Evolutionary conservation across 1,139 yeast genomes (phyloP).

Genomic region (Geotrichum siamense): DNA sequence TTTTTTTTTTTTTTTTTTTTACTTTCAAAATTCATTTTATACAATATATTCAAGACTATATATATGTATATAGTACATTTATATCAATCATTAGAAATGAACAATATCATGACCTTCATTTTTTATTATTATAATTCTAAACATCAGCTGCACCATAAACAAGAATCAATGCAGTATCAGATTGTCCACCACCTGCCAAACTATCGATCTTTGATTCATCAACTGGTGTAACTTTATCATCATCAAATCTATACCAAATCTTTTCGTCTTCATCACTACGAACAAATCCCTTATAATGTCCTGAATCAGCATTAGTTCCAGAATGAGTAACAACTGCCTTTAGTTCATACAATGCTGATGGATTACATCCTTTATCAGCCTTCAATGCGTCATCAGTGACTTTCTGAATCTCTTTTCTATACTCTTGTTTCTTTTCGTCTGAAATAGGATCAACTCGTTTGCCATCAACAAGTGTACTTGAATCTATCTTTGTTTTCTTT

Average conservation of each 20-base stretch:
- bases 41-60: too few species aligned
- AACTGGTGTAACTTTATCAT: slow-evolving; percentile 77
- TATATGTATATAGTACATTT: too few species aligned
- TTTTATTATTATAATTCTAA: slow-evolving; percentile 23
- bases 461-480: slow-evolving; percentile 25
- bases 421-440: slow-evolving; percentile 37
- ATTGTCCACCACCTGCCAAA: slow-evolving; percentile 95
- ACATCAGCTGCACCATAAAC: slow-evolving; percentile 72
- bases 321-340: slow-evolving; percentile 83
- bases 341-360: slow-evolving; percentile 80
- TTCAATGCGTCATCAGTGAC: slow-evolving; percentile 31
- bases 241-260: slow-evolving; percentile 92
- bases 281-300: slow-evolving; percentile 90
- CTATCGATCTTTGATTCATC: slow-evolving; percentile 72
- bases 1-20: too few species aligned
- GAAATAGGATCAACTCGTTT: slow-evolving; percentile 33
- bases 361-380: slow-evolving; percentile 59
- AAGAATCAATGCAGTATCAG: slow-evolving; percentile 87
- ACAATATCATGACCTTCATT: slow-evolving; percentile 26
- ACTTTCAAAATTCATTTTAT: too few species aligned
- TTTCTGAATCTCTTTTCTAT: slow-evolving; percentile 28
- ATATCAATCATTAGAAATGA: too few species aligned
- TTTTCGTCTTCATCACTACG: slow-evolving; percentile 58
- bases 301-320: slow-evolving; percentile 95
- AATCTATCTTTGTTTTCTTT: slow-evolving; percentile 47